Evolutionary conservation across 441 rosid genomes (phyloP), one percentile per base, ranked within the genome.

Genomic region (Lepidium campestre): DNA sequence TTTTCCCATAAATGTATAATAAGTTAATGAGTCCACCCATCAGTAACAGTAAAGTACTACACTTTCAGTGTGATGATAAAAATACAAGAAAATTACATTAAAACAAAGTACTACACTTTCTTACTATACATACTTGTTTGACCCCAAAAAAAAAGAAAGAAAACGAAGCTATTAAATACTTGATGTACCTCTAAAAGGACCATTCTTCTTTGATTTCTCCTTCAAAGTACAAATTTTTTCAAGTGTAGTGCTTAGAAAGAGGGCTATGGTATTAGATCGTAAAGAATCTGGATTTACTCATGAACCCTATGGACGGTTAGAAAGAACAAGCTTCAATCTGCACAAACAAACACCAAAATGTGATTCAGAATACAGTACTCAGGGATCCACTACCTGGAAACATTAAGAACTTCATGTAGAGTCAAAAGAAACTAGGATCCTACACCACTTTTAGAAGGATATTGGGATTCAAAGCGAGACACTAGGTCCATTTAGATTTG

Each of bases 151-250:
- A 29, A 29, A 45, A 10, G 7, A 4, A 27, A 29, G 7, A 29
- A 29, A 45, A 10, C 7, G 10, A 45, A 50, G 32, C 65, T 57
- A 57, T 58, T 58, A 65, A 61, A 72, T 57, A 64, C 65, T 63
- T 47, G 25, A 27, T 62, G 45, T 57, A 57, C 66, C 42, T 12
- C 23, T 40, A 12, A 12, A 41, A 41, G 65, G 71, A 72, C 76
- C 70, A 66, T 62, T 66, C 47, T 32, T 72, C 67, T 65, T 65
- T 72, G 55, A 58, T 40, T 34, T 72, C 76, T 72, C 66, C 54
- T 65, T 52, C 62, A n/a, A 50, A 65, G 56, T 65, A 57, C 64
- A 64, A 7, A 48, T 22, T 27, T 56, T 56, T 45, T 56, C 65
- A 64, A 64, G 46, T 56, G 4, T 23, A 63, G 22, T 47, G 58